Percentiles rank a stretch among this genome's conserved stretches.
Evolutionary conservation across 805 yeast species (phyloP).

Genomic region (Helenozyma baotianmanensis): DNA sequence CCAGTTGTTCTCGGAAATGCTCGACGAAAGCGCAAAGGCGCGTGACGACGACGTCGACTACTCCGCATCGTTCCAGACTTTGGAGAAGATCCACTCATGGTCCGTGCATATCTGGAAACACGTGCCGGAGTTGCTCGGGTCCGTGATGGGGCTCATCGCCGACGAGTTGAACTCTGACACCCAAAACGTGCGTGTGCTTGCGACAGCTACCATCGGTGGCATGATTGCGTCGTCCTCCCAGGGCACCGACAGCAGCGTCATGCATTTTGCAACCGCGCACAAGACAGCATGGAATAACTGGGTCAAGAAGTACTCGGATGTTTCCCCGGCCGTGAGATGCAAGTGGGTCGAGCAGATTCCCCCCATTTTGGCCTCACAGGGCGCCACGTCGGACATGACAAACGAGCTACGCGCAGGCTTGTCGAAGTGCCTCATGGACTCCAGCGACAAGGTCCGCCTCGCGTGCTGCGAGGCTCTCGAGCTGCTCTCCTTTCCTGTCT

Average conservation of each 20-base stretch:
- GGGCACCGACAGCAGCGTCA: constrained; percentile 34
- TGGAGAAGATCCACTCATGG: constrained; percentile 59
- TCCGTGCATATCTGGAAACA: constrained; percentile 69
- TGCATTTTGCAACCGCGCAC: constrained; percentile 57
- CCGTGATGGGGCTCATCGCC: constrained; percentile 74
- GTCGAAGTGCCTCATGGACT: constrained; percentile 65
- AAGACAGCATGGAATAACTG: constrained; percentile 62
- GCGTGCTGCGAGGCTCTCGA: constrained; percentile 52
- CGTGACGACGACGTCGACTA: constrained; percentile 9
- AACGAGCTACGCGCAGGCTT: constrained; percentile 43
- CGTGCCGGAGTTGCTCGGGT: constrained; percentile 67
- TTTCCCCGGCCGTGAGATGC: constrained; percentile 56
- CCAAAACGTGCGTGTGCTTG: constrained; percentile 55
- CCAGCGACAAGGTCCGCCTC: constrained; percentile 68
- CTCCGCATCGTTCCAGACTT: constrained; percentile 31
- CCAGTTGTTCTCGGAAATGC: constrained; percentile 71
- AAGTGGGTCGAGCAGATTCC: constrained; percentile 66
- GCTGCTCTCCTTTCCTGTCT: constrained; percentile 40
- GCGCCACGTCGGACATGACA: constrained; percentile 46
- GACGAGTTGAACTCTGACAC: constrained; percentile 76
- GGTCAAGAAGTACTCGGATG: constrained; percentile 72
- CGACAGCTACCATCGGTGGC: constrained; percentile 69
- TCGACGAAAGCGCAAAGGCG: constrained; percentile 46
- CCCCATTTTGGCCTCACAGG: constrained; percentile 41
- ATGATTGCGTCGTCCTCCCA: constrained; percentile 43